These are phyloP conservation scores for Fusarium agapanthi DNA, from an alignment of 2,329 filamentous ascomycete species.

Conservation along the genomic window DNA sequence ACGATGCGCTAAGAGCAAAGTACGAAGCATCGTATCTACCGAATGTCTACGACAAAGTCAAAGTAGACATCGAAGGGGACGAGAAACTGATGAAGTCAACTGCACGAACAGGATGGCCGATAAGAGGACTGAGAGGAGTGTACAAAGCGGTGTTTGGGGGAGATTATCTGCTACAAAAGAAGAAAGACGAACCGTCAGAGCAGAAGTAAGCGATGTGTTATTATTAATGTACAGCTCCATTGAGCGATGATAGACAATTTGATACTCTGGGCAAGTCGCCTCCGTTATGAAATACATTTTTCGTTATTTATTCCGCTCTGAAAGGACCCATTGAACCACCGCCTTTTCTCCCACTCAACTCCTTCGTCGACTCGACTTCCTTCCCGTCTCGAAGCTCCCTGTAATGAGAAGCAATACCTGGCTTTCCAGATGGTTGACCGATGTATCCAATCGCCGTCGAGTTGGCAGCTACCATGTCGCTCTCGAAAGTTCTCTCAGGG, in stretches of 20 bases:
- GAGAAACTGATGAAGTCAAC: slow-evolving; percentile 45
- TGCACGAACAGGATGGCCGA: slow-evolving; percentile 50
- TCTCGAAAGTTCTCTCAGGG: slow-evolving; percentile 12
- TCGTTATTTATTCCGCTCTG: slow-evolving; percentile 40
- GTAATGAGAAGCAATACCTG: slow-evolving; percentile 22
- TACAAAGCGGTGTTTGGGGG: slow-evolving; percentile 55
- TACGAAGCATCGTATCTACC: slow-evolving; percentile 69
- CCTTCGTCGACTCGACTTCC: slow-evolving; percentile 37
- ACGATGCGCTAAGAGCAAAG: slow-evolving; percentile 64
- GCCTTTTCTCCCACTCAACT: slow-evolving; percentile 46
- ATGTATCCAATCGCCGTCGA: slow-evolving; percentile 24
- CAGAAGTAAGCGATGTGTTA: slow-evolving; percentile 5
- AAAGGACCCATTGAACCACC: slow-evolving; percentile 42
- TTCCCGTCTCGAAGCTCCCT: slow-evolving; percentile 27
- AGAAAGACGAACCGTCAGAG: slow-evolving; percentile 5
- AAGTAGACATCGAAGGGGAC: slow-evolving; percentile 54
- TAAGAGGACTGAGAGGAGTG: slow-evolving; percentile 57
- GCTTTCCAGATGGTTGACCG: slow-evolving; percentile 4
- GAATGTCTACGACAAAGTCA: slow-evolving; percentile 74
- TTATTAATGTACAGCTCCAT: slow-evolving; percentile 11
- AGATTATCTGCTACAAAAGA: slow-evolving; percentile 56
- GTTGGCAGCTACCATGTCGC: slow-evolving; percentile 17
- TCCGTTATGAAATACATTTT: neutral
- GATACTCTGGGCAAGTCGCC: slow-evolving; percentile 18
- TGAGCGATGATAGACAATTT: slow-evolving; percentile 25